Conservation (phyloP, 2,329 filamentous ascomycete genomes). For the Lecanosticta acicola region DNA sequence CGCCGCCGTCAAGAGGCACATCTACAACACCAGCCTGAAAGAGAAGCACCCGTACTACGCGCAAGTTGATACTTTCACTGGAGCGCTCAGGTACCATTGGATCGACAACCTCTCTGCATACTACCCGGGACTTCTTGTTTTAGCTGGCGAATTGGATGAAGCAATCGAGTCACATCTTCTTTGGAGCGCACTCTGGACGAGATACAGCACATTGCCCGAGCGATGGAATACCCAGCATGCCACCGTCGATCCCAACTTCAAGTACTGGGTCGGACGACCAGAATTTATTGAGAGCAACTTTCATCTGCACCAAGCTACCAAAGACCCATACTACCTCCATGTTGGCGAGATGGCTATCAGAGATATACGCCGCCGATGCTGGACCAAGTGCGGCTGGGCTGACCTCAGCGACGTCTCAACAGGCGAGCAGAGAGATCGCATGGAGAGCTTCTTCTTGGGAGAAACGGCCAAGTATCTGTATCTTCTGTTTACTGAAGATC, state of each 20-base stretch:
- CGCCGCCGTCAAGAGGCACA: constrained; percentile 77
- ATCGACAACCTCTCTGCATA: constrained; percentile 94
- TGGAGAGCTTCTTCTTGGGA: constrained; percentile 98
- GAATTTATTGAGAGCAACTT: constrained; percentile 98
- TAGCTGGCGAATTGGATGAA: constrained; percentile 86
- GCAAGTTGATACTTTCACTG: constrained; percentile 81
- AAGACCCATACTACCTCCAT: constrained; percentile 93
- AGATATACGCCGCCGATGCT: constrained; percentile 83
- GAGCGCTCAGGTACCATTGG: constrained; percentile 85
- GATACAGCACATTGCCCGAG: constrained; percentile 89
- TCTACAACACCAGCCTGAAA: constrained; percentile 65
- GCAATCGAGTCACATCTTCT: constrained; percentile 84
- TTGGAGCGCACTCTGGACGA: constrained; percentile 88
- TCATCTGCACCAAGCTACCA: constrained; percentile 87
- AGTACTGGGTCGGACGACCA: constrained; percentile 92
- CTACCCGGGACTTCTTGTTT: constrained; percentile 79
- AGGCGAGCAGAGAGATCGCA: constrained; percentile 86
- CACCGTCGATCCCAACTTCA: constrained; percentile 75
- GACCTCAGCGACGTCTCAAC: constrained; percentile 57
- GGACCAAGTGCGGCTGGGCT: constrained; percentile 88
- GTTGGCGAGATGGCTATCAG: constrained; percentile 91
- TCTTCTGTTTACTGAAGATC: constrained; percentile 76
- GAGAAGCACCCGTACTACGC: constrained; percentile 88
- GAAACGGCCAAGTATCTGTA: constrained; percentile 97
- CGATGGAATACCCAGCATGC: constrained; percentile 67